These are phyloP conservation scores for Iberis amara DNA, from an alignment of 441 rosid species.

Conservation along the genomic window DNA sequence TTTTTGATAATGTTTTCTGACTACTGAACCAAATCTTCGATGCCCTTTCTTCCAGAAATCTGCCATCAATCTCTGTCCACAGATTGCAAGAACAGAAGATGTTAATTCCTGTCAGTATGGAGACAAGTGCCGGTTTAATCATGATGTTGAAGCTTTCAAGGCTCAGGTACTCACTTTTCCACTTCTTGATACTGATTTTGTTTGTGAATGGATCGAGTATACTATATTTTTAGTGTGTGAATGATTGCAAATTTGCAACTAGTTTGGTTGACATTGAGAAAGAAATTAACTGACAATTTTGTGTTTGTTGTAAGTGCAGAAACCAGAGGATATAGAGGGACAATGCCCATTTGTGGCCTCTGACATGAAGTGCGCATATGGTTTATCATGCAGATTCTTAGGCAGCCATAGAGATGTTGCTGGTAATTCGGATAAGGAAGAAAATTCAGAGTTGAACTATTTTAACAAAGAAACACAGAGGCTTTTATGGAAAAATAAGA, in stretches of 20 bases:
- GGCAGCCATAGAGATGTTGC: constrained; percentile 49
- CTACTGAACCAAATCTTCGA: neutral
- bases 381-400: constrained; percentile 74
- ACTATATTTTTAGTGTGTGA: too few relatives aligned
- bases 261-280: neutral
- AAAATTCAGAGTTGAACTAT: constrained; percentile 47
- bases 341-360: constrained; percentile 64
- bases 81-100: constrained; percentile 62
- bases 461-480: constrained; percentile 74
- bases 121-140: constrained; percentile 72
- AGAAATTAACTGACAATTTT: neutral
- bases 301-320: constrained; percentile 40
- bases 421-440: constrained; percentile 21
- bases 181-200: neutral
- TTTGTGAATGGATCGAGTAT: neutral
- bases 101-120: constrained; percentile 54
- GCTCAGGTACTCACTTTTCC: constrained; percentile 50
- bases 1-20: neutral
- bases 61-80: constrained; percentile 55
- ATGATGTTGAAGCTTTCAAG: constrained; percentile 64
- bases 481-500: constrained; percentile 81
- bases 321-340: constrained; percentile 81
- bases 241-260: neutral
- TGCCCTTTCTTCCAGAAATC: constrained; percentile 39
- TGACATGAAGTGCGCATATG: constrained; percentile 59